These are phyloP conservation scores for Tolypocladium sp. DNA, from an alignment of 2,329 filamentous ascomycete genomes.

Conservation along the genomic window DNA sequence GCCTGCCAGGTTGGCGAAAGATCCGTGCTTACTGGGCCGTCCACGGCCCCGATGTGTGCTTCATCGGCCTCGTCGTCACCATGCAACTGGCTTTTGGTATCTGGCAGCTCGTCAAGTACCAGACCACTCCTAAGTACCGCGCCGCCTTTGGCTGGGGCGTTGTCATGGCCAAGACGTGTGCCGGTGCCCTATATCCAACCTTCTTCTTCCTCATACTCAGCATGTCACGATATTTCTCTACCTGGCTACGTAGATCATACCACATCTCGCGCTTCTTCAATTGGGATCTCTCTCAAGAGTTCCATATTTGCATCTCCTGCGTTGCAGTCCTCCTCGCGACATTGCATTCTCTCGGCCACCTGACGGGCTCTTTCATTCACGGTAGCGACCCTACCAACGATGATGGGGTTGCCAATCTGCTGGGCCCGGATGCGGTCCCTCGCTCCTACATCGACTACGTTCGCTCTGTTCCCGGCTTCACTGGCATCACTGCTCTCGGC, in stretches of 20 bases:
- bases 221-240: conserved; percentile 49
- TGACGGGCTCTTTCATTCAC: conserved; percentile 41
- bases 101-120: conserved; percentile 47
- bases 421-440: too few species aligned
- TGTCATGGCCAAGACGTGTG: conserved; percentile 43
- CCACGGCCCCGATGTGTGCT: conserved; percentile 40
- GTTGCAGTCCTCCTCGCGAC: conserved; percentile 39
- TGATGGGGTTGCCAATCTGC: conserved; percentile 31
- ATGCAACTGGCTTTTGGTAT: conserved; percentile 41
- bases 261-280: conserved; percentile 45
- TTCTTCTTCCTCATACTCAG: conserved; percentile 49
- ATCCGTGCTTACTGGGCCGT: conserved; percentile 46
- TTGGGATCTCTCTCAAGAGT: conserved; percentile 44
- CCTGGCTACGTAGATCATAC: conserved; percentile 39
- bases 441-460: too few species aligned
- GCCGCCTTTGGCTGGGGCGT: conserved; percentile 47
- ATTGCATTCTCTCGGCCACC: conserved; percentile 43
- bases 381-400: conserved; percentile 36
- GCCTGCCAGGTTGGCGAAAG: conserved; percentile 34
- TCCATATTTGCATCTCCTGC: conserved; percentile 46
- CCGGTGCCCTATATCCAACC: conserved; percentile 47
- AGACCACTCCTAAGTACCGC: conserved; percentile 31
- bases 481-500: conserved; percentile 36
- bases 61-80: conserved; percentile 35
- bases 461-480: conserved; percentile 33